Base-by-base conservation (phyloP, 139 green algal genomes). In the Trebouxia sp. region DNA sequence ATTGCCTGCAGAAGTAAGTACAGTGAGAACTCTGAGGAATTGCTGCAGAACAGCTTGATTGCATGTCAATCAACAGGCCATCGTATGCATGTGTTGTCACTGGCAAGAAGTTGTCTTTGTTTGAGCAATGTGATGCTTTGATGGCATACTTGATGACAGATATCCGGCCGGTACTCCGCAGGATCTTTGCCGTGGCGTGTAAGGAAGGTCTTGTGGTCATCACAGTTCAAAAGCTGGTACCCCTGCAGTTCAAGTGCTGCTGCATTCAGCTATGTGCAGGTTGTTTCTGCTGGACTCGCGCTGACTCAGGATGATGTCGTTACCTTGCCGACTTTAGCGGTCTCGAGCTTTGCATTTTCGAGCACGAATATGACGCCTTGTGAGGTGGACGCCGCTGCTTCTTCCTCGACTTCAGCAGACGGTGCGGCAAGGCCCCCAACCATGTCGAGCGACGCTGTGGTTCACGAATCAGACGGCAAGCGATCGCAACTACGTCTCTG, bases 151-250 rank as follows among this genome's bases (percentile, higher is more conserved):
- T 99, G 96, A 81, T 99, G 96, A 48, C 82, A 88, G 77, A 99
- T 98, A 83, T 99, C 96, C 9, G 96, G 96, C 0, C 96, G 86
- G 85, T 97, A 98, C 1, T 92, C 48, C 0, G 91, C 91, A 2
- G 95, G 93, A 83, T 99, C 94, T 80, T 94, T 94, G 42, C 89
- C 86, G 78, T 99, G 91, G 48, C 92, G 92, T 22, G 85, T 83
- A 1, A 99, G 83, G 65, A 98, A 99, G 53, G 83, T 95, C 12
- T 85, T 88, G 83, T 99, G 96, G 84, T 99, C 96, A 76, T 99
- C 96, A 75, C 92, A 97, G 83, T 99, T 99, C 0, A 99, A 89
- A 32, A 99, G 83, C 80, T 90, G 80, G 82, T 97, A 97, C 12
- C 79, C 88, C 89, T 94, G 88, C 20, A 50, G 0, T 24, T 7